These are phyloP conservation scores for Trypanosoma congolense DNA, from an alignment of 208 protist species.

Conservation along the genomic window DNA sequence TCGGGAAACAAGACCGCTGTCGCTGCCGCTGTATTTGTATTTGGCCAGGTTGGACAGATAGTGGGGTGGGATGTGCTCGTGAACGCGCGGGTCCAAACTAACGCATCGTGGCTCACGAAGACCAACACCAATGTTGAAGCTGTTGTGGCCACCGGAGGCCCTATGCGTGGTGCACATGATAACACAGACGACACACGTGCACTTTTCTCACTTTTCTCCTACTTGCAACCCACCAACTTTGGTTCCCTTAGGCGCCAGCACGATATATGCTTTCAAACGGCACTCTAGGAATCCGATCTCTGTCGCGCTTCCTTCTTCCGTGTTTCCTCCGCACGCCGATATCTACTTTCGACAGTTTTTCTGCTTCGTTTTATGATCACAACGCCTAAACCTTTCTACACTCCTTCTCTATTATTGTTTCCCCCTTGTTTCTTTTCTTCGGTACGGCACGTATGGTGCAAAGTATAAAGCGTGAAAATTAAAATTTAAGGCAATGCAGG, in stretches of 20 bases:
- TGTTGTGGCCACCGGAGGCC: neutral
- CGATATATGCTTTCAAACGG: no score
- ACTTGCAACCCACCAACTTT: no score
- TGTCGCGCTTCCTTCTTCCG: neutral
- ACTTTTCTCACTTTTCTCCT: no score
- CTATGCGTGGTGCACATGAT: neutral
- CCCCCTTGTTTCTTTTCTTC: neutral
- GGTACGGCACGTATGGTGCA: no score
- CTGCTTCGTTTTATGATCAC: conserved; percentile 3
- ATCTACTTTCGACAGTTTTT: neutral
- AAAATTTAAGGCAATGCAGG: no score
- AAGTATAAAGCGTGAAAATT: no score
- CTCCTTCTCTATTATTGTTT: neutral
- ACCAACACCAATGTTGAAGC: conserved; percentile 9
- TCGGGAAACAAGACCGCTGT: conserved; percentile 63
- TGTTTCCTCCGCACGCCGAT: neutral
- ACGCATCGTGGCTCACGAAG: conserved; percentile 3
- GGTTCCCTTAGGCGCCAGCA: no score
- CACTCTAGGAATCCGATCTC: neutral
- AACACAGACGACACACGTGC: neutral
- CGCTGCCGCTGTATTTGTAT: conserved; percentile 78
- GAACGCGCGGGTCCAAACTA: conserved; percentile 36
- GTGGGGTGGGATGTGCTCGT: conserved; percentile 59
- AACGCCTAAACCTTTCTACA: no score
- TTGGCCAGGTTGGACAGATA: conserved; percentile 69